Evolutionary conservation across 345 rosid species (phyloP).

Genomic region (Noccaea caerulescens): DNA sequence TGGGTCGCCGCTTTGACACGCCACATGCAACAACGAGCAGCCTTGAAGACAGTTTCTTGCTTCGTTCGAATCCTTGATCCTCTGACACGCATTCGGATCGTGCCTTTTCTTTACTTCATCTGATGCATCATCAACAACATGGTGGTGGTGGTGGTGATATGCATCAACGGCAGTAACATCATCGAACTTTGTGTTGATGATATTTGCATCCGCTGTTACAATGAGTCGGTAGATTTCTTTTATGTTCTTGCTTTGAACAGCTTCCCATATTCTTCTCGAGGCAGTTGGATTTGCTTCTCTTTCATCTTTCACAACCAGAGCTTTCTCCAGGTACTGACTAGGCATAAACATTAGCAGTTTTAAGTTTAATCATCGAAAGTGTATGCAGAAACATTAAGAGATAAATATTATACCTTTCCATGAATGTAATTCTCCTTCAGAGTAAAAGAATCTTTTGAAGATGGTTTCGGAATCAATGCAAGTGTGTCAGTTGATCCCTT

Average conservation of each 20-base stretch:
- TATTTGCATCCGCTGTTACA: conserved; percentile 54
- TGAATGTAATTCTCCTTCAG: conserved; percentile 76
- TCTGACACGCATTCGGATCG: conserved; percentile 66
- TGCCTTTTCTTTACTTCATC: conserved; percentile 40
- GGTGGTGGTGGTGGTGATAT: conserved; percentile 39
- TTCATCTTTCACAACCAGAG: conserved; percentile 52
- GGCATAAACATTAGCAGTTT: conserved; percentile 33
- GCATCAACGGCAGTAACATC: conserved; percentile 48
- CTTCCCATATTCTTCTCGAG: conserved; percentile 64
- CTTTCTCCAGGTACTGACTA: conserved; percentile 73
- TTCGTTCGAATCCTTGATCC: conserved; percentile 59
- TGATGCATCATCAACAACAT: conserved; percentile 37
- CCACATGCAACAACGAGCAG: conserved; percentile 79
- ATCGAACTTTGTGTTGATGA: conserved; percentile 63
- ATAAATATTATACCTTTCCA: conserved; percentile 58
- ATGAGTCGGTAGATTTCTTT: conserved; percentile 70
- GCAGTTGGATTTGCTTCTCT: conserved; percentile 37
- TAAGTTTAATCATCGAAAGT: neutral
- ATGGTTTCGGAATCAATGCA: conserved; percentile 59
- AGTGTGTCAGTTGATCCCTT: conserved; percentile 35
- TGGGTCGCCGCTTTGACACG: conserved; percentile 60
- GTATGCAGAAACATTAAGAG: neutral
- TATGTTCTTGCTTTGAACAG: conserved; percentile 64
- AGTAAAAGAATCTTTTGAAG: conserved; percentile 54
- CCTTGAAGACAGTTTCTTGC: conserved; percentile 75